phyloP scores from a whole-genome alignment of 805 yeast genomes.

The Tetrapisispora arboricola region DNA sequence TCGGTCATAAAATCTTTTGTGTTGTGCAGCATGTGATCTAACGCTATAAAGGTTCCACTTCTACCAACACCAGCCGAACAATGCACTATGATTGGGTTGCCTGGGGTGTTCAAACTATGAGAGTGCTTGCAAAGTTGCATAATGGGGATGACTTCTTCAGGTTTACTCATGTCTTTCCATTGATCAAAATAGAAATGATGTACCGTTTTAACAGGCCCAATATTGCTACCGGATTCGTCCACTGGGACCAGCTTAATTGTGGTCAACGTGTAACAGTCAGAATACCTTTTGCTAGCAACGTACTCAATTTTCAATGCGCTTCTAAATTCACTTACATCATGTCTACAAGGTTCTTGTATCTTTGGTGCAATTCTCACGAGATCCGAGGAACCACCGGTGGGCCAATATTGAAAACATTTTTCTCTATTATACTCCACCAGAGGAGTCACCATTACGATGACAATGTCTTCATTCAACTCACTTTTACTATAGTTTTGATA shows the following conservation, averaged over 20 bases:
- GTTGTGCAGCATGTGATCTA: slow-evolving; percentile 26
- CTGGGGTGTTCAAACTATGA: slow-evolving; percentile 19
- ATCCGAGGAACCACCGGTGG: slow-evolving; percentile 14
- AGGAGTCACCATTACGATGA: slow-evolving; percentile 68
- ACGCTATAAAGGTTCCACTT: slow-evolving; percentile 78
- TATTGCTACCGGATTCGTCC: slow-evolving; percentile 8
- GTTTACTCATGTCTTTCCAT: slow-evolving; percentile 80
- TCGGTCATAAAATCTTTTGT: slow-evolving; percentile 16
- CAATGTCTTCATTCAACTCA: slow-evolving; percentile 45
- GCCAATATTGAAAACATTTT: slow-evolving; percentile 83
- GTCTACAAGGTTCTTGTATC: slow-evolving; percentile 18
- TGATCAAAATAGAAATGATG: slow-evolving; percentile 63
- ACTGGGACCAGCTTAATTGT: slow-evolving; percentile 16
- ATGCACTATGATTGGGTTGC: slow-evolving; percentile 61
- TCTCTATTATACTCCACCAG: slow-evolving; percentile 55
- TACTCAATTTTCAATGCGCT: slow-evolving; percentile 15
- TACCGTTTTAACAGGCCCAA: slow-evolving; percentile 34
- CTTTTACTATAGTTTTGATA: slow-evolving; percentile 37
- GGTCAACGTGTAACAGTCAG: slow-evolving; percentile 19
- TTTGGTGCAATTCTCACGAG: slow-evolving; percentile 5
- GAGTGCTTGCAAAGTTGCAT: slow-evolving; percentile 24
- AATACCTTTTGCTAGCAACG: slow-evolving; percentile 12
- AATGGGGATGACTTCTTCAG: slow-evolving; percentile 32
- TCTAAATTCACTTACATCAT: slow-evolving; percentile 16
- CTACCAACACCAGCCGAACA: slow-evolving; percentile 98